A percentile compares a stretch with the other conserved stretches of the same genome.
phyloP scores from a whole-genome alignment of 2,329 filamentous ascomycete species.

The Macroventuria anomochaeta region DNA sequence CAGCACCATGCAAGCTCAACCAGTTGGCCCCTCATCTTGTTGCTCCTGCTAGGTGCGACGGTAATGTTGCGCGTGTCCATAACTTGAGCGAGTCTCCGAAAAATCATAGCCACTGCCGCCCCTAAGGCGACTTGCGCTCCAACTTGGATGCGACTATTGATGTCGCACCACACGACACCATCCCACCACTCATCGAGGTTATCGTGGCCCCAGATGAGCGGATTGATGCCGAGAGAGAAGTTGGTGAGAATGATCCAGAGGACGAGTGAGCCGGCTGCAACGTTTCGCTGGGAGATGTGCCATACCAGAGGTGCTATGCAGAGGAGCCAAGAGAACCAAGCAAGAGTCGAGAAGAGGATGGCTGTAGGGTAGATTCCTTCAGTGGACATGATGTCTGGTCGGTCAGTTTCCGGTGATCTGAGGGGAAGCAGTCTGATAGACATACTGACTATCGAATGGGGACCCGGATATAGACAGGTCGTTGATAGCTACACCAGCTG shows the following conservation, averaged over 20 bases:
- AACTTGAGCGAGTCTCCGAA: slow-evolving; percentile 65
- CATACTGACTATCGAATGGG: not conserved
- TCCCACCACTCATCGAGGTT: slow-evolving; percentile 62
- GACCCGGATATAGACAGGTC: not conserved
- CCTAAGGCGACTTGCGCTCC: slow-evolving; percentile 61
- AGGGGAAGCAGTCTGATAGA: not conserved
- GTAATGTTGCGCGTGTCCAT: slow-evolving; percentile 65
- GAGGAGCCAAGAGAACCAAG: slow-evolving; percentile 59
- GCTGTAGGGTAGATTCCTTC: slow-evolving; percentile 40
- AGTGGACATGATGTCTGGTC: slow-evolving; percentile 6
- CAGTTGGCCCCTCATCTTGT: slow-evolving; percentile 54
- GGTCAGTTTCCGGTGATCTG: slow-evolving; percentile 3
- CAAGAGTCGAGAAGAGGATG: slow-evolving; percentile 57
- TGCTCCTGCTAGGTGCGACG: slow-evolving; percentile 57
- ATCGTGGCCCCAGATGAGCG: slow-evolving; percentile 69
- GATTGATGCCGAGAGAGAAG: slow-evolving; percentile 65
- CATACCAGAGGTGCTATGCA: slow-evolving; percentile 64
- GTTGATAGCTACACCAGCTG: not conserved
- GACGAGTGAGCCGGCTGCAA: slow-evolving; percentile 64
- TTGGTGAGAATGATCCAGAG: slow-evolving; percentile 64
- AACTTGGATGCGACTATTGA: slow-evolving; percentile 65
- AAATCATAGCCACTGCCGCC: slow-evolving; percentile 63
- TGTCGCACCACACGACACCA: slow-evolving; percentile 68
- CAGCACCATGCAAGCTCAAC: slow-evolving; percentile 65
- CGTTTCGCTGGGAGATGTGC: slow-evolving; percentile 67